These are phyloP conservation scores for Neoboletus magnificus DNA, from an alignment of 768 basidiomycete genomes.

Conservation along the genomic window DNA sequence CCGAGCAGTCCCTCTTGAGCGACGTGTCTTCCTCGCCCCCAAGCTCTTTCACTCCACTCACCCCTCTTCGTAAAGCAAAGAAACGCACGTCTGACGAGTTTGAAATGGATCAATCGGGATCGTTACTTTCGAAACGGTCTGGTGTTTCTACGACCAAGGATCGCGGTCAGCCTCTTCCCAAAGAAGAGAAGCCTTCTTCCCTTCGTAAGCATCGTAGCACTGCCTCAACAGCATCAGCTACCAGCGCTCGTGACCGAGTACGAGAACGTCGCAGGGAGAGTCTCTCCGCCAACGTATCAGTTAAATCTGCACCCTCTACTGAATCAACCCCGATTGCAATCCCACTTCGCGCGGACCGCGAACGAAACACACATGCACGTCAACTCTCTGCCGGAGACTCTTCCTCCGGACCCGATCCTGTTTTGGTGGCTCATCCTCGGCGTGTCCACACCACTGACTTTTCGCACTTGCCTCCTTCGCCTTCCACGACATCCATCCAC, in stretches of 20 bases:
- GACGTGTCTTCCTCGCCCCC: conserved; percentile 48
- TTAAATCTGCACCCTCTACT: conserved; percentile 24
- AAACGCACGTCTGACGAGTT: conserved; percentile 83
- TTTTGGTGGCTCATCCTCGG: conserved; percentile 47
- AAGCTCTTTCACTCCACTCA: conserved; percentile 51
- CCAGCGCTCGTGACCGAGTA: conserved; percentile 38
- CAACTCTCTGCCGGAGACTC: conserved; percentile 70
- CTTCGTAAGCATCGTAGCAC: conserved; percentile 72
- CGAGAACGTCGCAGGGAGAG: conserved; percentile 60
- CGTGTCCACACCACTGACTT: conserved; percentile 74
- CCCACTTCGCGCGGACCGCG: conserved; percentile 24
- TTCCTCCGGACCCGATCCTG: conserved; percentile 49
- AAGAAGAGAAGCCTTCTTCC: conserved; percentile 49
- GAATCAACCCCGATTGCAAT: conserved; percentile 26
- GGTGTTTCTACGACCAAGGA: conserved; percentile 31
- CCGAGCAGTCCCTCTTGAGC: conserved; percentile 29
- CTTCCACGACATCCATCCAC: conserved; percentile 85
- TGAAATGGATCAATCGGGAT: conserved; percentile 69
- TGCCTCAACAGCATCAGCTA: conserved; percentile 46
- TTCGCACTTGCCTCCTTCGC: conserved; percentile 87
- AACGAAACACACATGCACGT: conserved; percentile 49
- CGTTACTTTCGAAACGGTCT: conserved; percentile 51
- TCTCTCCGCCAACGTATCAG: conserved; percentile 35
- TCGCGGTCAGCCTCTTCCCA: conserved; percentile 25
- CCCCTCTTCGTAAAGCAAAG: conserved; percentile 52